Base-by-base conservation (phyloP, 2,329 filamentous ascomycete genomes). In the Hymenoscyphus linearis region DNA sequence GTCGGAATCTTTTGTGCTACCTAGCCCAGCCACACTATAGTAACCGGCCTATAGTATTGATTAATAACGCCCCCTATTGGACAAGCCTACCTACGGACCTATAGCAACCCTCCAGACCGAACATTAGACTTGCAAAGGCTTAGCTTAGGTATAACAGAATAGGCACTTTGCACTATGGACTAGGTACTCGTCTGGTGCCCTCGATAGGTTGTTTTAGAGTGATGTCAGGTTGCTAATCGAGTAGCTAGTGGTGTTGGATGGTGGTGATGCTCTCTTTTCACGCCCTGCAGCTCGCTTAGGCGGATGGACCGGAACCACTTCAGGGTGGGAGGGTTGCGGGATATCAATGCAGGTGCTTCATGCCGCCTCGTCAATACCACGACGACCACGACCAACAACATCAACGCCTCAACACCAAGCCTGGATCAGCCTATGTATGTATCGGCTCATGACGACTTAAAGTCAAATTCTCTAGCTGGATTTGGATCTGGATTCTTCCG, bases 21-120 rank as follows among this genome's bases (percentile, higher is more conserved):
- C 7, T 9, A 10, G n/a, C 18, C 10, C 60, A 57, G 57, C 64
- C 64, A 62, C 59, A 53, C 18, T 25, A 53, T 58, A 55, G 54
- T 50, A 52, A 31, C 36, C 34, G 36, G 35, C 52, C 31, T 52
- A 55, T 40, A 50, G 22, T 44, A 50, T 64, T 67, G 31, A 31
- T 5, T 31, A 31, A n/a, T n/a, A n/a, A n/a, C n/a, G n/a, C n/a
- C n/a, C n/a, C n/a, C n/a, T n/a, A n/a, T n/a, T n/a, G n/a, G n/a
- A n/a, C n/a, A n/a, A n/a, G n/a, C n/a, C n/a, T n/a, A n/a, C n/a
- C n/a, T n/a, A n/a, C n/a, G n/a, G n/a, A n/a, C n/a, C n/a, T n/a
- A n/a, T n/a, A n/a, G n/a, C n/a, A n/a, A n/a, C n/a, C n/a, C n/a
- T n/a, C n/a, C n/a, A n/a, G n/a, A n/a, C n/a, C 31, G 31, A 31